Base-by-base conservation (phyloP, 345 rosid species). In the Arabidopsis suecica region DNA sequence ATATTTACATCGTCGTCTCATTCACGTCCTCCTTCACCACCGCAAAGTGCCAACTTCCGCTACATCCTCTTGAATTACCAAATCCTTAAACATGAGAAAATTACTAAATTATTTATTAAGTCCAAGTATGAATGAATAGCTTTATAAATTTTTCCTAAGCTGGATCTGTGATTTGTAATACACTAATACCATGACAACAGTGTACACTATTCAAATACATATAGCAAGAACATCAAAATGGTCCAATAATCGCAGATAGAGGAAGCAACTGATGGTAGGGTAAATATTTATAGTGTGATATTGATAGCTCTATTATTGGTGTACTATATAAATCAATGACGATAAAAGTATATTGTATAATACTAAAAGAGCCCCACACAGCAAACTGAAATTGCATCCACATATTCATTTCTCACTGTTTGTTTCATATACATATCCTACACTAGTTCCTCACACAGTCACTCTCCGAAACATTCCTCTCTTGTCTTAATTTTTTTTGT, bases 1-100 rank as follows among this genome's bases (percentile, higher is more conserved):
- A 20, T 20, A 20, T 20, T 20, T 20, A 61, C 76, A 72, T 72
- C 68, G 12, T 72, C 68, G 32, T 72, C 76, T 68, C 68, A 72
- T 47, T 37, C 49, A 25, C 18, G 20, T 38, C 61, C 68, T 49
- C 76, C 76, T 61, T 37, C 68, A 49, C 61, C 76, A 38, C 76
- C 61, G 30, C 9, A 25, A 2, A 6, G n/a, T 37, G 53, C 40
- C 13, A 50, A 16, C 61, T 61, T 61, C 32, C 28, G 30, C 38
- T 60, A 71, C 40, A 61, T 61, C 48, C 32, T 28, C 32, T 49
- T 20, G 11, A 49, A 13, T 12, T 13, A 37, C 50, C 20, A 48
- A 14, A 42, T 42, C 47, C 16, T 28, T 28, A 3, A 28, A 28
- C 3, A 28, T 28, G 32, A 28, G 2, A 28, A 28, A 28, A 28